These are phyloP conservation scores for Geotrichum candidum DNA, from an alignment of 1,139 yeast genomes.

Conservation along the genomic window DNA sequence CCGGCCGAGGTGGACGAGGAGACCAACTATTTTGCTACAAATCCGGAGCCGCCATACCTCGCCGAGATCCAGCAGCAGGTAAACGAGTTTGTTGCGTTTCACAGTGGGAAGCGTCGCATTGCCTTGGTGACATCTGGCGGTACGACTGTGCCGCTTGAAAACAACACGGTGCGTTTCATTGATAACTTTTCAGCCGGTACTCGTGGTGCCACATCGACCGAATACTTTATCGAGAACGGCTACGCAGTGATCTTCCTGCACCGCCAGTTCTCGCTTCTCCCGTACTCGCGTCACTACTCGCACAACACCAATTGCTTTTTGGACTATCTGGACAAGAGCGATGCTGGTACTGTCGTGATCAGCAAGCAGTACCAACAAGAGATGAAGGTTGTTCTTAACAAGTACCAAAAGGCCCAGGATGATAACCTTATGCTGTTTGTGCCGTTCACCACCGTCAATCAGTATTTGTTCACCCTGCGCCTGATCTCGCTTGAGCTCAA, in stretches of 20 bases:
- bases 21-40: constrained; percentile 63
- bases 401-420: constrained; percentile 56
- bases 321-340: constrained; percentile 58
- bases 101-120: constrained; percentile 43
- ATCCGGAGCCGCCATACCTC: constrained; percentile 69
- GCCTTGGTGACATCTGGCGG: constrained; percentile 96
- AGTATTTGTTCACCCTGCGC: constrained; percentile 78
- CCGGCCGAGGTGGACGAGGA: constrained; percentile 73
- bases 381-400: constrained; percentile 58
- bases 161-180: constrained; percentile 91
- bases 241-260: constrained; percentile 91
- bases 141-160: constrained; percentile 94
- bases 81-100: constrained; percentile 49
- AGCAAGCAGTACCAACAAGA: constrained; percentile 55
- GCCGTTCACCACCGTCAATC: constrained; percentile 94
- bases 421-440: constrained; percentile 58
- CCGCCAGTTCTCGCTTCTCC: constrained; percentile 84
- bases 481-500: constrained; percentile 58
- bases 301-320: constrained; percentile 64
- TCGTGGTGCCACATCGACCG: constrained; percentile 94
- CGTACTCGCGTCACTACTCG: constrained; percentile 82
- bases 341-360: constrained; percentile 38
- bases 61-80: constrained; percentile 54
- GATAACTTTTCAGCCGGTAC: constrained; percentile 98
- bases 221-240: constrained; percentile 74